These are phyloP conservation scores for Xerocomus minutiporus DNA, from an alignment of 1,284 basidiomycete genomes.

Conservation along the genomic window DNA sequence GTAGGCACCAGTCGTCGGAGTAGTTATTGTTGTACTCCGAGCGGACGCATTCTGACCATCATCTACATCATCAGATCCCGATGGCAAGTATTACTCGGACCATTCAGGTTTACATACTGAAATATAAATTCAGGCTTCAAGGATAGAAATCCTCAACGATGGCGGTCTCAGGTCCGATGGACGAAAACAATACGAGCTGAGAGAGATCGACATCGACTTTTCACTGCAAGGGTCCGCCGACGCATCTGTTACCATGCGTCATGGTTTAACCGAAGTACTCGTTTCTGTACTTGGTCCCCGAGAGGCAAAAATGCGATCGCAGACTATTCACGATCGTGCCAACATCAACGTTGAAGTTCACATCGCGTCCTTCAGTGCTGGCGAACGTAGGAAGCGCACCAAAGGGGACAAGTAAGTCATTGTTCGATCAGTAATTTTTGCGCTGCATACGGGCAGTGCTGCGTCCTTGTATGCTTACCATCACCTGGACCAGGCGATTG, in stretches of 20 bases:
- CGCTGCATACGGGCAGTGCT: not conserved
- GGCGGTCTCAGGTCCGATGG: constrained; percentile 90
- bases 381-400: constrained; percentile 69
- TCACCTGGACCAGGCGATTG: constrained; percentile 58
- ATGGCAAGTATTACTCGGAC: no score
- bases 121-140: constrained; percentile 50
- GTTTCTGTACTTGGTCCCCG: constrained; percentile 89
- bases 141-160: constrained; percentile 86
- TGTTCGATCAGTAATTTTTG: not conserved
- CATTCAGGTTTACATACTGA: not conserved
- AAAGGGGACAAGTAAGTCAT: constrained; percentile 82
- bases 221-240: constrained; percentile 76
- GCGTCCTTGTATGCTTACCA: constrained; percentile 8
- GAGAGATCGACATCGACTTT: constrained; percentile 77
- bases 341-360: constrained; percentile 83
- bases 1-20: not conserved
- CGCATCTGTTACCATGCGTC: constrained; percentile 78
- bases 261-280: constrained; percentile 86
- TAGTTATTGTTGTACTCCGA: no score
- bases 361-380: constrained; percentile 82
- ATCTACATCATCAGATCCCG: no score
- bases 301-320: constrained; percentile 75
- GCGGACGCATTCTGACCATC: no score
- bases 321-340: constrained; percentile 77
- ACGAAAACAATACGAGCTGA: constrained; percentile 84